Evolutionary conservation across 2,329 filamentous ascomycete species (phyloP).

Genomic region (Hypoxylon rubiginosum): DNA sequence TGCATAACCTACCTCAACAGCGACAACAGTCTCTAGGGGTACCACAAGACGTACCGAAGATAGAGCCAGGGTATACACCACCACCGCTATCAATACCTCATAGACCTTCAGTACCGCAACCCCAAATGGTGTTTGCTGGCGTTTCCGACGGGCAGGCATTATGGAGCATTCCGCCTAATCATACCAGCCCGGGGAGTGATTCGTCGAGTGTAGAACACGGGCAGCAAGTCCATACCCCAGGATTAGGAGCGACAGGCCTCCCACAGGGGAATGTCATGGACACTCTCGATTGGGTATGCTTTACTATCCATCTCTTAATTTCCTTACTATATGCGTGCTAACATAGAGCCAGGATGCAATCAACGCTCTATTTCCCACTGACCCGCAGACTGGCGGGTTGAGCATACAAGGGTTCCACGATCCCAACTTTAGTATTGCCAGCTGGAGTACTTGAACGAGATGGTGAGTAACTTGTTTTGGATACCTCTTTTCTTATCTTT

Average conservation of each 20-base stretch:
- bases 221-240: conserved; percentile 23
- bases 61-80: conserved; percentile 35
- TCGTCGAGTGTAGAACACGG: conserved; percentile 51
- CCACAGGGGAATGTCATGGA: conserved; percentile 57
- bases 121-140: conserved; percentile 59
- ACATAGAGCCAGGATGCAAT: conserved; percentile 52
- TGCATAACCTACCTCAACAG: conserved; percentile 17
- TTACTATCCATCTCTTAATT: not conserved
- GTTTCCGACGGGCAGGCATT: conserved; percentile 63
- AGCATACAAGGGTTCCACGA: conserved; percentile 57
- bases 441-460: conserved; percentile 47
- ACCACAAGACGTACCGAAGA: conserved; percentile 22
- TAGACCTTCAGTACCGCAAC: conserved; percentile 26
- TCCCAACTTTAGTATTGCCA: conserved; percentile 51
- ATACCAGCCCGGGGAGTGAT: conserved; percentile 60
- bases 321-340: conserved; percentile 2
- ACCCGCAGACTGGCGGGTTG: conserved; percentile 56
- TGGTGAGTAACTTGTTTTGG: conserved; percentile 4
- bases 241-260: conserved; percentile 22
- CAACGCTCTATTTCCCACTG: conserved; percentile 55
- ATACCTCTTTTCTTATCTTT: too few relatives aligned
- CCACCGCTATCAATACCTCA: conserved; percentile 22
- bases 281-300: conserved; percentile 76
- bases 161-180: conserved; percentile 58
- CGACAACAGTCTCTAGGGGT: conserved; percentile 15